phyloP scores from a whole-genome alignment of 495 filamentous ascomycete species.

The Penicillium samsonianum region DNA sequence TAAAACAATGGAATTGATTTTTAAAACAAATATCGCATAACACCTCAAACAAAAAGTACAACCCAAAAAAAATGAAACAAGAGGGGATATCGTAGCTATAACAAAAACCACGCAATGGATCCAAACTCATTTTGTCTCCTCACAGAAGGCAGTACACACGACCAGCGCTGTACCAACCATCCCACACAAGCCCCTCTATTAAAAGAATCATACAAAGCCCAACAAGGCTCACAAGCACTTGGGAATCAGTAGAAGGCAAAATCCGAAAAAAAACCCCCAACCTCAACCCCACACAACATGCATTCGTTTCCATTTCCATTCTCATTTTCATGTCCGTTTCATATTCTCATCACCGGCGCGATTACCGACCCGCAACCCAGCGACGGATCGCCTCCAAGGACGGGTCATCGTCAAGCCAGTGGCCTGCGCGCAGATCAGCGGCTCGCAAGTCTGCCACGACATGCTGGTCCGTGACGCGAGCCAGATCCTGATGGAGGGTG shows the following conservation, averaged over 20 bases:
- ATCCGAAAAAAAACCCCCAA: background rate
- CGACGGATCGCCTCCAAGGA: conserved; percentile 42
- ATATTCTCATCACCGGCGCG: conserved; percentile 27
- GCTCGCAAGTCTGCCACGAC: conserved; percentile 64
- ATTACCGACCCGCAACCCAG: conserved; percentile 44
- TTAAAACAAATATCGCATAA: background rate
- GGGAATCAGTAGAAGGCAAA: background rate
- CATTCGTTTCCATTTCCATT: background rate
- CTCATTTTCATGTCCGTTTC: background rate
- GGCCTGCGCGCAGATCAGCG: conserved; percentile 64
- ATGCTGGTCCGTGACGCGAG: conserved; percentile 64
- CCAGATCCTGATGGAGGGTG: conserved; percentile 61
- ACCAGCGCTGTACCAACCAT: conserved; percentile 25
- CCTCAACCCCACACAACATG: background rate
- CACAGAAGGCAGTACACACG: conserved; percentile 15
- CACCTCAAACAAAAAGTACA: conserved; percentile 9
- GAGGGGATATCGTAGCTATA: conserved; percentile 32
- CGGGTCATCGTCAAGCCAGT: conserved; percentile 77
- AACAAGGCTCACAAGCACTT: background rate
- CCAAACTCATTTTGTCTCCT: conserved; percentile 13
- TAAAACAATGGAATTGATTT: background rate
- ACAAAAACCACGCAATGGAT: conserved; percentile 18
- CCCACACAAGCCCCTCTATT: conserved; percentile 10
- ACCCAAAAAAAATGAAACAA: conserved; percentile 21
- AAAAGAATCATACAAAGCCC: conserved; percentile 12